These are phyloP conservation scores for Rhynchosporium secalis DNA, from an alignment of 2,329 filamentous ascomycete species.

Conservation along the genomic window DNA sequence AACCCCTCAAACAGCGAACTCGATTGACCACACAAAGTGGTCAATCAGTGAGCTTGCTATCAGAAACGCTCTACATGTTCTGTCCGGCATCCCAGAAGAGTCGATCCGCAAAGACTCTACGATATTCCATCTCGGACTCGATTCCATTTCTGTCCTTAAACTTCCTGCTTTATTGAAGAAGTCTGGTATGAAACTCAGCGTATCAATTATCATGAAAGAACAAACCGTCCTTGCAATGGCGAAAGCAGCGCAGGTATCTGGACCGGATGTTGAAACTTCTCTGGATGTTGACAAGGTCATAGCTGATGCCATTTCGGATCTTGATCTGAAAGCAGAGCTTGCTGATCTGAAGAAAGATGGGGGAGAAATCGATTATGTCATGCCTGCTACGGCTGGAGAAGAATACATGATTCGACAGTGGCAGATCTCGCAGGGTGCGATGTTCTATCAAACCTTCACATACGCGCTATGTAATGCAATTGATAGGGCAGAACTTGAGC, in stretches of 20 bases:
- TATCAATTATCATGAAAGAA: conserved; percentile 70
- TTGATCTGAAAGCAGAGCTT: conserved; percentile 46
- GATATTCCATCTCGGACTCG: conserved; percentile 82
- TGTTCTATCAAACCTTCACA: conserved; percentile 74
- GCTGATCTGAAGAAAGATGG: conserved; percentile 43
- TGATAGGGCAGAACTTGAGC: conserved; percentile 46
- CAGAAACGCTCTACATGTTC: conserved; percentile 50
- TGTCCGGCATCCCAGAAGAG: conserved; percentile 60
- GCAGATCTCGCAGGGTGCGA: conserved; percentile 62
- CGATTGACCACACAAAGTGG: conserved; percentile 38
- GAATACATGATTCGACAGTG: conserved; percentile 77
- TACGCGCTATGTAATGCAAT: conserved; percentile 53
- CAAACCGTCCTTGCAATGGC: conserved; percentile 67
- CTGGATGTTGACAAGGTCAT: conserved; percentile 48
- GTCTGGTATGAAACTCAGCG: conserved; percentile 59
- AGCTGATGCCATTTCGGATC: conserved; percentile 38
- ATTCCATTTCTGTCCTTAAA: conserved; percentile 91
- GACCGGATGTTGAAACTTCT: conserved; percentile 34
- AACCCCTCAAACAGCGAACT: not conserved
- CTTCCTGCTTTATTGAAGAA: conserved; percentile 70
- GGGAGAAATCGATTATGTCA: conserved; percentile 48
- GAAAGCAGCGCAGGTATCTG: conserved; percentile 32
- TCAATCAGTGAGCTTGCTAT: conserved; percentile 42
- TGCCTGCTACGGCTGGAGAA: conserved; percentile 77
- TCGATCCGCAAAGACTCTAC: conserved; percentile 62